Evolutionary conservation across 2,329 filamentous ascomycete species (phyloP).

Genomic region (Cytospora mali): DNA sequence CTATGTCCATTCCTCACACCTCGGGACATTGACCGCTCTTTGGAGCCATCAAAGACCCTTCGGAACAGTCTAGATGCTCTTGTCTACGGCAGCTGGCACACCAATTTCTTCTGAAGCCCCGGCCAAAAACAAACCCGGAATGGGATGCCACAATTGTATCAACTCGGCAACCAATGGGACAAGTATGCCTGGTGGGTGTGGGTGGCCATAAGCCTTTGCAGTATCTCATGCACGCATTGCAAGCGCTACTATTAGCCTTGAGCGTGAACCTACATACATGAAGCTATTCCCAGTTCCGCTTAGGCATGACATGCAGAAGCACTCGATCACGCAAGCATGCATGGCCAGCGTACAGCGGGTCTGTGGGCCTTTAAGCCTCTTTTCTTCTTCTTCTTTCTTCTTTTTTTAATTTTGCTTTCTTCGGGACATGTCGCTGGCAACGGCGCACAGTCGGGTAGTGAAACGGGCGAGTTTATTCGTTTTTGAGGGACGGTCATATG

Average conservation of each 20-base stretch:
- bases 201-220: not conserved
- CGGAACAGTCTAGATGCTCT: not conserved
- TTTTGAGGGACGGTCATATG: not conserved
- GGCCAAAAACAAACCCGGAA: no score
- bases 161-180: not conserved
- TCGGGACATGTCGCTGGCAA: no score
- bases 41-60: not conserved
- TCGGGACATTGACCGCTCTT: not conserved
- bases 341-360: not conserved
- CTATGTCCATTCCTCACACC: not conserved
- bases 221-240: not conserved
- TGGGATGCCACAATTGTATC: not conserved
- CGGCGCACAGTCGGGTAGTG: not conserved
- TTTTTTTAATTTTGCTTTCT: no score
- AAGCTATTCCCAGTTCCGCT: not conserved
- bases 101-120: not conserved
- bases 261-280: not conserved
- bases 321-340: not conserved
- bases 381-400: not conserved
- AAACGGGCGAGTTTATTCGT: not conserved
- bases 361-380: not conserved
- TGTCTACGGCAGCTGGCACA: not conserved
- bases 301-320: constrained; percentile 1
- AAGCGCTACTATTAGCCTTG: not conserved
- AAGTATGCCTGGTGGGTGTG: not conserved